Percentiles rank a stretch among this genome's conserved stretches.
phyloP scores from a whole-genome alignment of 768 basidiomycete genomes.

The Boletus tomentosulus region DNA sequence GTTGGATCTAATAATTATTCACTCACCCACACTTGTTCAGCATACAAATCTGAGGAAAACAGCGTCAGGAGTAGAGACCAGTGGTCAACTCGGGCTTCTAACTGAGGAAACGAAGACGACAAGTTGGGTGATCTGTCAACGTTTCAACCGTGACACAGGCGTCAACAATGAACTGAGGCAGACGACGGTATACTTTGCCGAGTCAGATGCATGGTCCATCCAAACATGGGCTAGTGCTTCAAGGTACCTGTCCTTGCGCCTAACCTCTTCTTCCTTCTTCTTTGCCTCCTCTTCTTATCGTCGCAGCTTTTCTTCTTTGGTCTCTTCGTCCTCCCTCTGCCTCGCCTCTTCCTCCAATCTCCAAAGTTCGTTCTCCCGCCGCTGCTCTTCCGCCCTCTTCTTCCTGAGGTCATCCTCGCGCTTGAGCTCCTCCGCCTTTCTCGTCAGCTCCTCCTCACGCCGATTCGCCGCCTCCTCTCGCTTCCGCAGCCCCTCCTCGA shows the following conservation, averaged over 20 bases:
- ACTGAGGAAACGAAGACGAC: too few species aligned
- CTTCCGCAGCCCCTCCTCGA: conserved; percentile 29
- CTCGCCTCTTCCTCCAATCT: conserved; percentile 26
- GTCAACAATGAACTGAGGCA: too few species aligned
- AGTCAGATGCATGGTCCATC: too few species aligned
- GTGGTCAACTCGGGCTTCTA: too few species aligned
- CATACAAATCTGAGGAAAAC: too few species aligned
- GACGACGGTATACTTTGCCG: too few species aligned
- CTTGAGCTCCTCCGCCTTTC: conserved; percentile 34
- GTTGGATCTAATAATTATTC: too few species aligned
- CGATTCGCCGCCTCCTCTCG: conserved; percentile 33
- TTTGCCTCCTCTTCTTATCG: conserved; percentile 32
- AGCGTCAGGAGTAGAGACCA: too few species aligned
- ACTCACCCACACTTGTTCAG: too few species aligned
- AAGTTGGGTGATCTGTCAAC: too few species aligned
- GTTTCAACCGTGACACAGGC: too few species aligned
- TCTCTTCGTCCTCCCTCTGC: conserved; percentile 23
- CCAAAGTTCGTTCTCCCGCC: conserved; percentile 26
- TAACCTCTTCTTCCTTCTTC: conserved; percentile 26
- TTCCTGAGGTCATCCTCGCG: conserved; percentile 28
- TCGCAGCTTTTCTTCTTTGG: conserved; percentile 26
- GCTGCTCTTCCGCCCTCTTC: conserved; percentile 24
- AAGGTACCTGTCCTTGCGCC: conserved; percentile 19
- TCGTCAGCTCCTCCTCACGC: conserved; percentile 32
- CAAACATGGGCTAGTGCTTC: too few species aligned